A percentile compares a stretch with the other conserved stretches of the same genome.
Conservation (phyloP, 768 basidiomycete genomes). For the Hortiboletus campestris region DNA sequence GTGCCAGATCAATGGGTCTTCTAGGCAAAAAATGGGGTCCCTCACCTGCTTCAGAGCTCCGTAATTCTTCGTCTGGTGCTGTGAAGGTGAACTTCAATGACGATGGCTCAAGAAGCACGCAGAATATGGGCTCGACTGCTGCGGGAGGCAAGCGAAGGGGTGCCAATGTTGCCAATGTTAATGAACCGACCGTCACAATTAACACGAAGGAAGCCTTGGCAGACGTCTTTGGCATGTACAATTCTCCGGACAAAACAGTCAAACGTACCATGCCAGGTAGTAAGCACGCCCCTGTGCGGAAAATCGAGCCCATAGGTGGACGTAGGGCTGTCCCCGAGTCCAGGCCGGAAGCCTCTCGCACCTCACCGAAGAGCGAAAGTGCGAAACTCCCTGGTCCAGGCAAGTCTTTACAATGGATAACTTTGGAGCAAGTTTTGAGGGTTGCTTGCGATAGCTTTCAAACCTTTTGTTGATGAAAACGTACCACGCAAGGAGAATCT, state of each 20-base stretch:
- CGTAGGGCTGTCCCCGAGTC: constrained; percentile 22
- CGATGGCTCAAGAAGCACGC: constrained; percentile 47
- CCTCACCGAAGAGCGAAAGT: constrained; percentile 28
- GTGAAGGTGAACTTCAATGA: constrained; percentile 59
- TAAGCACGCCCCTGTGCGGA: constrained; percentile 70
- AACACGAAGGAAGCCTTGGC: constrained; percentile 94
- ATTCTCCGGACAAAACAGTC: constrained; percentile 78
- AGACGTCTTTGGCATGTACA: constrained; percentile 96
- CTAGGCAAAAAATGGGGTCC: constrained; percentile 84
- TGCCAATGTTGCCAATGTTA: constrained; percentile 38
- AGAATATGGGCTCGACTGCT: constrained; percentile 35
- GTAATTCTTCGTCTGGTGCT: constrained; percentile 36
- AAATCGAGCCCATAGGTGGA: constrained; percentile 55
- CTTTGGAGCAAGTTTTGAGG: constrained; percentile 20
- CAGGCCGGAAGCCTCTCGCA: constrained; percentile 35
- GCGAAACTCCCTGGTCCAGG: constrained; percentile 36
- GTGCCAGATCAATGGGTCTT: constrained; percentile 79
- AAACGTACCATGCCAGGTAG: constrained; percentile 57
- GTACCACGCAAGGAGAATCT: constrained; percentile 44
- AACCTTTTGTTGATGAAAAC: constrained; percentile 70
- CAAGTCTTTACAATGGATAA: constrained; percentile 19
- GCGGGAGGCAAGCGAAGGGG: constrained; percentile 42
- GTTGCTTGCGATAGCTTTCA: constrained; percentile 39
- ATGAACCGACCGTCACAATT: constrained; percentile 88
- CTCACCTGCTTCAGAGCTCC: constrained; percentile 45